Base-by-base conservation (phyloP, 306 rosid species). In the Medicago lupulina region DNA sequence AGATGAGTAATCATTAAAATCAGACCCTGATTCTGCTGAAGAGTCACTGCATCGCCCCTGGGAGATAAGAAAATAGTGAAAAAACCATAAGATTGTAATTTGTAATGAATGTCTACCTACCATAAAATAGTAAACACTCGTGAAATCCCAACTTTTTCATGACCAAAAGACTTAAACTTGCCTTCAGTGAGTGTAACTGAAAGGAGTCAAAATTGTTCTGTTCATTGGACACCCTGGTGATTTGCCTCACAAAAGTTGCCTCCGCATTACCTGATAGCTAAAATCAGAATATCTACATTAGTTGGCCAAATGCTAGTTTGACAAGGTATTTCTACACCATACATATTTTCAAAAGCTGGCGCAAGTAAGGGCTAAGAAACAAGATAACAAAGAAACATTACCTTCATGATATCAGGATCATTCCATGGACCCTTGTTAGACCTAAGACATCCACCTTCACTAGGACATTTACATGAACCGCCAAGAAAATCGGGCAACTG, bases 401-500 rank as follows among this genome's bases (percentile, higher is more conserved):
- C 99, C 96, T 96, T 96, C 92, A 96, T 86, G 73, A 96, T 90
- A 69, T 92, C 88, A 2, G 90, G 90, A 85, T 90, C 93, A 70
- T 86, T 89, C 99, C 99, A 96, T 6, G 99, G 99, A 80, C 98
- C 98, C 81, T 90, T 92, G 79, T 87, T 83, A 31, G 97, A 86
- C 74, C 86, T 85, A 59, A 96, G 98, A 83, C 99, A 96, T 46
- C 97, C 96, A 64, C 96, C 96, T 83, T 92, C 97, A 7, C 79
- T 66, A 13, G 87, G 57, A 79, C 99, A 96, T 18, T 87, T 81
- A 83, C 99, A 96, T 15, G 92, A 89, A 76, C 98, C 99, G 80
- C 98, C 99, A 67, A 96, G 86, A 89, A 92, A 92, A 71, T 92
- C 90, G 15, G 98, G 97, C 89, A 96, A 85, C 87, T 90, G 97